Evolutionary conservation across 1,139 yeast genomes (phyloP), one percentile per base, ranked within the genome.

Genomic region (Diutina neorugosa): DNA sequence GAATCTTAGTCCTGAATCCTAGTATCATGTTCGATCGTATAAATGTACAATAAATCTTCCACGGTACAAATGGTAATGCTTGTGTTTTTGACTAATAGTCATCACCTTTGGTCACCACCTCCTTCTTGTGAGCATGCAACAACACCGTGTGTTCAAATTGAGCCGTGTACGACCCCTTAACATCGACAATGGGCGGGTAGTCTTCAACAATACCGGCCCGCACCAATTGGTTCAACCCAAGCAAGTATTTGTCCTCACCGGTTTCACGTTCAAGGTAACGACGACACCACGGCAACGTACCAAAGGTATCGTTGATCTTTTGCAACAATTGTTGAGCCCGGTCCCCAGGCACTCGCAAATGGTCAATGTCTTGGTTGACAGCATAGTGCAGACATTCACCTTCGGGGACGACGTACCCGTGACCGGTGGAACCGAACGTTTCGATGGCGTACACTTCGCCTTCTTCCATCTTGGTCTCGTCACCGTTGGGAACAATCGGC

Each of bases 371-470:
- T 43, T 63, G 64, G 60, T 76, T 79, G 62, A 81, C 72, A 42
- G 96, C 91, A 65, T 93, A 93, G 70, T 93, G 99, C 11, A 97
- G 90, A 62, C 93, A 85, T 68, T 94, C 98, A 51, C 98, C 98
- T 57, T 83, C 86, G 21, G 82, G 76, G 53, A 84, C 72, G 44
- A 93, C 98, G 62, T 84, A 84, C 27, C 98, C 99, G 57, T 86
- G 80, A 57, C 99, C 99, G 1, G 98, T 93, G 48, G 96, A 81
- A 5, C 98, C 98, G 63, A 93, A 93, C 3, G 99, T 93, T 69
- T 93, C 99, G 63, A 94, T 91, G 54, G 99, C 99, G 74, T 89
- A 93, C 2, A 90, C 85, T 67, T 93, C 98, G 57, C 97, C 97
- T 71, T 93, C 99, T 68, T 94, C 99, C 97, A 93, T 91, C 75